Evolutionary conservation across 139 green algal genomes (phyloP).

Genomic region (Diplosphaera chodatii): DNA sequence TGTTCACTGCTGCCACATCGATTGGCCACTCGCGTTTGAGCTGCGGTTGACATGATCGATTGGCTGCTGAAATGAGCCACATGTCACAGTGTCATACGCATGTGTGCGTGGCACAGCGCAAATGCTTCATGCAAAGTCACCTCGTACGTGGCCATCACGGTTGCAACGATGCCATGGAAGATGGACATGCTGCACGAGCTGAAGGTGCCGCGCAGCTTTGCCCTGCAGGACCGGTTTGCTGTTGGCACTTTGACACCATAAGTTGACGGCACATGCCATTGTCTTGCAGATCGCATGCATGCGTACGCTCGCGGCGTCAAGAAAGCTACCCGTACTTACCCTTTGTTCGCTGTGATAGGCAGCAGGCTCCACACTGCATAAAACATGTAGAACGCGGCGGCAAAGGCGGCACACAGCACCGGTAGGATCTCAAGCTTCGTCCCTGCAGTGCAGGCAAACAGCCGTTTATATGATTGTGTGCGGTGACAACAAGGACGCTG

Average conservation of each 20-base stretch:
- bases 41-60: no score
- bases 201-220: slow-evolving; percentile 1
- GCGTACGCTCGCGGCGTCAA: no score
- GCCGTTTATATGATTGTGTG: no score
- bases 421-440: neutral
- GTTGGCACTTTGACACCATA: no score
- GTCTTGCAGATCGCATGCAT: no score
- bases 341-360: neutral
- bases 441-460: neutral
- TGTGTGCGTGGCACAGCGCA: neutral
- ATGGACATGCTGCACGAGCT: slow-evolving; percentile 12
- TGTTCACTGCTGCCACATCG: neutral
- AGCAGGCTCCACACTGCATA: neutral
- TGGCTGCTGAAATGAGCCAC: neutral
- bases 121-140: neutral
- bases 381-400: neutral
- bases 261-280: no score
- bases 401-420: neutral
- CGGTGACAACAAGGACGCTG: no score
- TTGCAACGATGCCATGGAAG: slow-evolving; percentile 1
- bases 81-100: no score
- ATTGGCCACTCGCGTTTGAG: neutral
- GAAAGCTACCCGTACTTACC: neutral
- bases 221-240: slow-evolving; percentile 1
- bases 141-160: neutral